phyloP scores from a whole-genome alignment of 2,329 filamentous ascomycete genomes.

The Cytospora piceicola region DNA sequence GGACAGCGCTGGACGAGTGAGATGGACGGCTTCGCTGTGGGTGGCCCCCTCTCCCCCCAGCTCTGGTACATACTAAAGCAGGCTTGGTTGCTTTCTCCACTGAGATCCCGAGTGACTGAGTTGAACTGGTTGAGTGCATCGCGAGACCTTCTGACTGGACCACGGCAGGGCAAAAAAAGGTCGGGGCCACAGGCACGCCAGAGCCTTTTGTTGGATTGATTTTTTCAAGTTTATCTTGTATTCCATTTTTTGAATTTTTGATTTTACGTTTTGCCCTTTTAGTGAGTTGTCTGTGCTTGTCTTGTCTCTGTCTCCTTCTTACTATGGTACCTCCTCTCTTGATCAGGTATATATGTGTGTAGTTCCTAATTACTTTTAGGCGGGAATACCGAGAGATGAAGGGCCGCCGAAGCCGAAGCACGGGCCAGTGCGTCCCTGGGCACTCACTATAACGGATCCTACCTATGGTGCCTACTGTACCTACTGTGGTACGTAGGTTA shows the following conservation, averaged over 20 bases:
- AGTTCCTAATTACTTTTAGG: neutral
- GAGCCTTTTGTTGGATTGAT: neutral
- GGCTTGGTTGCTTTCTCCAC: neutral
- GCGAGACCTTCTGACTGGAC: conserved; percentile 13
- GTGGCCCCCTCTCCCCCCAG: too few relatives aligned
- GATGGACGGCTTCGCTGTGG: conserved; percentile 15
- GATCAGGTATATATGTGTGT: neutral
- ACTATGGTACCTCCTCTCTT: too few relatives aligned
- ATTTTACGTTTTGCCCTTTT: neutral
- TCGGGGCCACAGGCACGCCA: conserved; percentile 10
- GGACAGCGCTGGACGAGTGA: conserved; percentile 25
- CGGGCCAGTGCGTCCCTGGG: too few relatives aligned
- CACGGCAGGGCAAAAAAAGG: conserved; percentile 7
- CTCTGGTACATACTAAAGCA: neutral
- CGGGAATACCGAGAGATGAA: neutral
- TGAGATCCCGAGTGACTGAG: neutral
- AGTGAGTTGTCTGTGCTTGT: neutral
- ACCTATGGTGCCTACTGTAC: too few relatives aligned
- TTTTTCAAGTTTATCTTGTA: too few relatives aligned
- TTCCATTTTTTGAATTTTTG: too few relatives aligned
- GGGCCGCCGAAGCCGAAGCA: neutral
- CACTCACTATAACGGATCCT: too few relatives aligned
- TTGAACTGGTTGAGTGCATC: neutral
- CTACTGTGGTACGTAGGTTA: too few relatives aligned
- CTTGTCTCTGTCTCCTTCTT: too few relatives aligned